Evolutionary conservation across 2,329 filamentous ascomycete genomes (phyloP).

Genomic region (Xylariaceae sp.): DNA sequence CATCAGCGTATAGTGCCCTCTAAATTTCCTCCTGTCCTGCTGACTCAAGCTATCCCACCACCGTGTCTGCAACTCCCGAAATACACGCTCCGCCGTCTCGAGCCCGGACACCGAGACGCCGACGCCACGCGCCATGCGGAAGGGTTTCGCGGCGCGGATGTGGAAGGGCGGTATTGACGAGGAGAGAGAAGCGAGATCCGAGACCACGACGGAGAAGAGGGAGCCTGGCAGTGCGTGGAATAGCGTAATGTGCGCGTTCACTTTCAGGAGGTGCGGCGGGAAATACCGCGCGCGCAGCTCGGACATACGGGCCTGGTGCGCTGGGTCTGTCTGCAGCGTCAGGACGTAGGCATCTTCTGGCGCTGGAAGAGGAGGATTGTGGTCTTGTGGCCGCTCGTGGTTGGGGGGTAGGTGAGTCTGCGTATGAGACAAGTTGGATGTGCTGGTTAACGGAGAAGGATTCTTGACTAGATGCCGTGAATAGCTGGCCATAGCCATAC

Average conservation of each 20-base stretch:
- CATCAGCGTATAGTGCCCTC: slow-evolving; percentile 30
- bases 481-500: too few relatives aligned
- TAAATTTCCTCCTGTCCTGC: slow-evolving; percentile 23
- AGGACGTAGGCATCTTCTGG: slow-evolving; percentile 26
- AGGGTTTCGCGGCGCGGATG: slow-evolving; percentile 13
- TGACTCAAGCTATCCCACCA: slow-evolving; percentile 23
- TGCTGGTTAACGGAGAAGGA: too few relatives aligned
- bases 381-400: slow-evolving; percentile 8
- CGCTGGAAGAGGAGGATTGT: slow-evolving; percentile 9
- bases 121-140: slow-evolving; percentile 22
- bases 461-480: neutral
- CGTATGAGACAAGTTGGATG: too few relatives aligned
- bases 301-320: slow-evolving; percentile 22
- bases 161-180: slow-evolving; percentile 5
- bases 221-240: slow-evolving; percentile 30
- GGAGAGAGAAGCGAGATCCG: slow-evolving; percentile 8
- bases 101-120: slow-evolving; percentile 17
- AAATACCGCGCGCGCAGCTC: slow-evolving; percentile 24
- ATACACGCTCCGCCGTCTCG: slow-evolving; percentile 9
- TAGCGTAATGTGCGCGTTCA: slow-evolving; percentile 30
- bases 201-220: slow-evolving; percentile 3
- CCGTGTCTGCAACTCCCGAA: slow-evolving; percentile 9
- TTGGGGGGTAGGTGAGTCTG: neutral
- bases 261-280: slow-evolving; percentile 22
- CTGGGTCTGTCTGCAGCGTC: slow-evolving; percentile 20